These are phyloP conservation scores for Cercospora zeae-maydis DNA, from an alignment of 2,329 filamentous ascomycete species.

Conservation along the genomic window DNA sequence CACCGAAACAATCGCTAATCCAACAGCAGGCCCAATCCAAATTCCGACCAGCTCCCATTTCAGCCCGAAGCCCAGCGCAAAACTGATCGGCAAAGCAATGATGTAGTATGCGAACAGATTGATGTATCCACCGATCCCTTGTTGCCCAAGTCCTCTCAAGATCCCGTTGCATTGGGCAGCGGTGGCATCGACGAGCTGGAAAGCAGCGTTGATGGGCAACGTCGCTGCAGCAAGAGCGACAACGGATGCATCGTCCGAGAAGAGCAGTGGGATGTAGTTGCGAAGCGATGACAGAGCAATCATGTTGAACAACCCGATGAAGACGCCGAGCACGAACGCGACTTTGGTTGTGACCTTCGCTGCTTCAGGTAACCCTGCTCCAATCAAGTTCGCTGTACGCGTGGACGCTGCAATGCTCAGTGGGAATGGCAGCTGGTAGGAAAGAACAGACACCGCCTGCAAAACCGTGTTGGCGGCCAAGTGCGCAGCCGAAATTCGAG, in stretches of 20 bases:
- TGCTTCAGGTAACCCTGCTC: slow-evolving; percentile 74
- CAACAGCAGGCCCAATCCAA: slow-evolving; percentile 65
- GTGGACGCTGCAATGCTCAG: slow-evolving; percentile 85
- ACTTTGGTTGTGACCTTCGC: slow-evolving; percentile 79
- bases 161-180: slow-evolving; percentile 78
- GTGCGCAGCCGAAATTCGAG: slow-evolving; percentile 72
- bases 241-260: slow-evolving; percentile 65
- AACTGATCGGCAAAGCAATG: slow-evolving; percentile 77
- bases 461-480: slow-evolving; percentile 87
- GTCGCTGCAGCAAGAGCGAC: slow-evolving; percentile 62
- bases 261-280: slow-evolving; percentile 70
- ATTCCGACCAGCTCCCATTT: slow-evolving; percentile 75
- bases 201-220: slow-evolving; percentile 77
- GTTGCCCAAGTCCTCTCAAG: slow-evolving; percentile 79
- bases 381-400: slow-evolving; percentile 86
- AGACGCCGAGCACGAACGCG: slow-evolving; percentile 60
- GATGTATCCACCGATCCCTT: slow-evolving; percentile 84
- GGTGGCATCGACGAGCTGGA: slow-evolving; percentile 85
- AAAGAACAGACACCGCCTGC: slow-evolving; percentile 71
- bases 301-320: slow-evolving; percentile 78
- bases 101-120: slow-evolving; percentile 84
- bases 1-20: slow-evolving; percentile 57
- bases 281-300: slow-evolving; percentile 65
- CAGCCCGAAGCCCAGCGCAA: slow-evolving; percentile 72
- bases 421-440: slow-evolving; percentile 89